Evolutionary conservation across 306 rosid genomes (phyloP).

Genomic region (Erythrophleum fordii): DNA sequence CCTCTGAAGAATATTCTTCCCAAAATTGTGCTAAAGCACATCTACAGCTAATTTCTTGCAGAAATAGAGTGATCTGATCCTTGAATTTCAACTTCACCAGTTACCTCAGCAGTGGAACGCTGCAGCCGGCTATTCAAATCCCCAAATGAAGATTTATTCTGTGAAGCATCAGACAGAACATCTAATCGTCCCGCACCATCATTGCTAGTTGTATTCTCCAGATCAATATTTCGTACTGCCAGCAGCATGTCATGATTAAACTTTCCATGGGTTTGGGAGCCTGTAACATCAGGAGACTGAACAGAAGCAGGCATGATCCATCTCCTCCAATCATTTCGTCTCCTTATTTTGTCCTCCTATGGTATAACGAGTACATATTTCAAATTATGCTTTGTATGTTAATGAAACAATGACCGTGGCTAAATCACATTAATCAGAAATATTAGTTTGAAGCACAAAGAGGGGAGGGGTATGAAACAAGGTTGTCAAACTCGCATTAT

Average conservation of each 20-base stretch:
- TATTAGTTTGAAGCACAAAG: not conserved
- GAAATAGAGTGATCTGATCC: constrained; percentile 54
- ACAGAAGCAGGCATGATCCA: constrained; percentile 63
- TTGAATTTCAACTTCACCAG: constrained; percentile 49
- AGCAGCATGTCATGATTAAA: constrained; percentile 49
- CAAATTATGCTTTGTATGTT: not conserved
- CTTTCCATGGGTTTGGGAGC: constrained; percentile 48
- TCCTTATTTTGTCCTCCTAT: constrained; percentile 87
- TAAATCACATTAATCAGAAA: not conserved
- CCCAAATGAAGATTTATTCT: constrained; percentile 30
- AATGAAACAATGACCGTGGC: not conserved
- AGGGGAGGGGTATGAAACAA: not conserved
- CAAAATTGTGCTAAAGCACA: constrained; percentile 41
- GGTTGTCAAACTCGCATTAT: not conserved
- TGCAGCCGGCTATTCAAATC: constrained; percentile 44
- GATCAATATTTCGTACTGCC: constrained; percentile 53
- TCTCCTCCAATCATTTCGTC: constrained; percentile 68
- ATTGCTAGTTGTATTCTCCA: constrained; percentile 38
- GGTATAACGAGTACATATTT: not conserved
- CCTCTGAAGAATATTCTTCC: constrained; percentile 45
- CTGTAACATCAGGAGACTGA: constrained; percentile 40
- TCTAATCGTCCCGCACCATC: constrained; percentile 37
- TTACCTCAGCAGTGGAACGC: constrained; percentile 45
- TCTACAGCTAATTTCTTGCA: constrained; percentile 57
- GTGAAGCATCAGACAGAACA: constrained; percentile 37